Percentiles rank a stretch among this genome's conserved stretches.
These are phyloP conservation scores for Penicillium daleae DNA, from an alignment of 495 filamentous ascomycete species.

Conservation along the genomic window DNA sequence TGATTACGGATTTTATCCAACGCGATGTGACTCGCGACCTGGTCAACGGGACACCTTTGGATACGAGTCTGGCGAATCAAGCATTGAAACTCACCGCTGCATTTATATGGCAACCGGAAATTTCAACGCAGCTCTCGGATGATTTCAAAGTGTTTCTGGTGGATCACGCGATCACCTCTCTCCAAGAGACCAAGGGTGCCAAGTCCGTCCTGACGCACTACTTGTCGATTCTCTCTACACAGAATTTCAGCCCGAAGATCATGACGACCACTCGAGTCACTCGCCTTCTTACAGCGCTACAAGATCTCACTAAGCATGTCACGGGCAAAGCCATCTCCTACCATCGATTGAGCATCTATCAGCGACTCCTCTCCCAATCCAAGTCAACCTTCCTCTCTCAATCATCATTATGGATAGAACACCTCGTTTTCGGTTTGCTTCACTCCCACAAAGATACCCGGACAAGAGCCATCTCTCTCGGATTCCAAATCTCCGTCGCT, in stretches of 20 bases:
- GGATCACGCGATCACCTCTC: conserved; percentile 72
- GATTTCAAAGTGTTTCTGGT: conserved; percentile 80
- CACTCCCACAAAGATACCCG: conserved; percentile 77
- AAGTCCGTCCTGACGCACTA: conserved; percentile 79
- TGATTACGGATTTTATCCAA: conserved; percentile 76
- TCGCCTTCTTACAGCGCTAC: conserved; percentile 67
- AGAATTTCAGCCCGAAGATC: conserved; percentile 72
- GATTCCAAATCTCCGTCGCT: conserved; percentile 64
- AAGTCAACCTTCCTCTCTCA: conserved; percentile 65
- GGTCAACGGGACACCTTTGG: conserved; percentile 42
- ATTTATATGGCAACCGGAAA: conserved; percentile 68
- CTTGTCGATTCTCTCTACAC: conserved; percentile 74
- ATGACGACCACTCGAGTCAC: conserved; percentile 71
- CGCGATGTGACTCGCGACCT: conserved; percentile 64
- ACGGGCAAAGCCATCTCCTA: conserved; percentile 77
- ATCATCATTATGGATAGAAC: conserved; percentile 67
- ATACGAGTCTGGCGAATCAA: conserved; percentile 69
- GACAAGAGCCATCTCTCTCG: conserved; percentile 70
- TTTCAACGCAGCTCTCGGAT: conserved; percentile 66
- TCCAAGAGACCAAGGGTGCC: conserved; percentile 64
- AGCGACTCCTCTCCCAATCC: conserved; percentile 69
- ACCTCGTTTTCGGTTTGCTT: conserved; percentile 80
- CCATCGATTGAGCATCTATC: conserved; percentile 75
- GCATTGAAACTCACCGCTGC: conserved; percentile 73
- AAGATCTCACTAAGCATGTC: conserved; percentile 71